Percentiles rank a stretch among this genome's conserved stretches.
These are phyloP conservation scores for Colletotrichum filicis DNA, from an alignment of 2,329 filamentous ascomycete genomes.

Conservation along the genomic window DNA sequence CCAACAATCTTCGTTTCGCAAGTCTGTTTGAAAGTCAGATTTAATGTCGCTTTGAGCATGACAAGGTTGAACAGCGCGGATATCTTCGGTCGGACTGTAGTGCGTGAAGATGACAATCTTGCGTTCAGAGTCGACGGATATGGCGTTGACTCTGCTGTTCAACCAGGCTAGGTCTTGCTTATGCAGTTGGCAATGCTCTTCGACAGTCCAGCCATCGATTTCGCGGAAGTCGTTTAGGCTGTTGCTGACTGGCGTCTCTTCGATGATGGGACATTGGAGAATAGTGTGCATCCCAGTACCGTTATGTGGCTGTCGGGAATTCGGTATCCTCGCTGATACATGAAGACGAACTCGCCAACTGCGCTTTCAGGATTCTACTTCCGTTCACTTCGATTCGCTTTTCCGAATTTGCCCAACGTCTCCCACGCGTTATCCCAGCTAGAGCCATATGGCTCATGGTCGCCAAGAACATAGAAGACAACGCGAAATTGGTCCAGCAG, in stretches of 20 bases:
- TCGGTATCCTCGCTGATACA: conserved; percentile 44
- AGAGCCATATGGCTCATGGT: conserved; percentile 65
- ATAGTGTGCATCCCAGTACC: conserved; percentile 55
- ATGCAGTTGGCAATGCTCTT: conserved; percentile 49
- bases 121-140: conserved; percentile 25
- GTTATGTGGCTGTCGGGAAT: conserved; percentile 39
- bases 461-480: conserved; percentile 65
- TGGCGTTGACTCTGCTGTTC: conserved; percentile 45
- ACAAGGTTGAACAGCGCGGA: conserved; percentile 45
- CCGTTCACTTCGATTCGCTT: conserved; percentile 18
- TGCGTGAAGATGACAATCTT: conserved; percentile 54
- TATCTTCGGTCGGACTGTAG: conserved; percentile 50
- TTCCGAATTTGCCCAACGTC: conserved; percentile 45
- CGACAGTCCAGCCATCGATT: conserved; percentile 51
- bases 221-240: conserved; percentile 63
- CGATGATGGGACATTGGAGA: conserved; percentile 55
- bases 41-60: conserved; percentile 44
- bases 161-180: conserved; percentile 54
- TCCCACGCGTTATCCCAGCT: conserved; percentile 45
- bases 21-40: conserved; percentile 54
- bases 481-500: conserved; percentile 60
- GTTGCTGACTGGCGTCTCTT: conserved; percentile 50
- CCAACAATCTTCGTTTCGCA: conserved; percentile 51
- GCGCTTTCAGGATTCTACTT: conserved; percentile 31
- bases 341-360: conserved; percentile 51